Evolutionary conservation across 352 stramenopile genomes (phyloP).

Genomic region (Phytophthora macrochlamydospora): DNA sequence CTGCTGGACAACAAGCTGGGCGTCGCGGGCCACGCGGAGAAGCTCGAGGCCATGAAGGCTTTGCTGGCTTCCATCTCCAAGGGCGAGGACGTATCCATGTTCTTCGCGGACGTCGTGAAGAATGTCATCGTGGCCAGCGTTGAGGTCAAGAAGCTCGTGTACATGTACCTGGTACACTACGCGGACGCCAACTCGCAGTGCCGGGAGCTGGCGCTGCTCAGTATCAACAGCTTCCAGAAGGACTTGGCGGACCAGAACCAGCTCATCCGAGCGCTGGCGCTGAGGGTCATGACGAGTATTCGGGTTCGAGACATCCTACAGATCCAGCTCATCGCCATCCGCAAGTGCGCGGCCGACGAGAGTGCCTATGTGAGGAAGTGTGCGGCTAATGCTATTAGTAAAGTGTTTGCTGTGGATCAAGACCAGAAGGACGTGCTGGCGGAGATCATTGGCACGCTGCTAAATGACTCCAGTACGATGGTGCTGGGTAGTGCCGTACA

Average conservation of each 20-base stretch:
- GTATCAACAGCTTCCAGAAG: slow-evolving; percentile 99
- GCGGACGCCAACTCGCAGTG: slow-evolving; percentile 95
- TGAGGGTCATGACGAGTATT: slow-evolving; percentile 98
- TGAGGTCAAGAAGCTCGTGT: slow-evolving; percentile 99
- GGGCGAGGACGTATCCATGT: slow-evolving; percentile 96
- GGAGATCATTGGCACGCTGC: slow-evolving; percentile 93
- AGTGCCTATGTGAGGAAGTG: slow-evolving; percentile 98
- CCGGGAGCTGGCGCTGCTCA: slow-evolving; percentile 96
- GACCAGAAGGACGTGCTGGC: slow-evolving; percentile 91
- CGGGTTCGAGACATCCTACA: slow-evolving; percentile 98
- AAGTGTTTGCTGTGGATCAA: slow-evolving; percentile 92
- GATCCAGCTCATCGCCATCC: slow-evolving; percentile 97
- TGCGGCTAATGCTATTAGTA: slow-evolving; percentile 95
- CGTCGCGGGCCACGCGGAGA: slow-evolving; percentile 81
- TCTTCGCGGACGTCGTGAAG: slow-evolving; percentile 98
- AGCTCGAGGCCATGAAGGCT: slow-evolving; percentile 98
- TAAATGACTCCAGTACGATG: slow-evolving; percentile 97
- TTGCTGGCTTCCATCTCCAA: slow-evolving; percentile 97
- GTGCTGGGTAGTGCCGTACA: slow-evolving; percentile 96
- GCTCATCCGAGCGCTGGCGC: slow-evolving; percentile 91
- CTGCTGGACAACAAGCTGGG: slow-evolving; percentile 91
- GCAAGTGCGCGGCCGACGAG: slow-evolving; percentile 91
- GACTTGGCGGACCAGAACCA: slow-evolving; percentile 96
- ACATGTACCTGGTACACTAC: slow-evolving; percentile 99
- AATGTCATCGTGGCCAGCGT: slow-evolving; percentile 95